A percentile compares a stretch with the other conserved stretches of the same genome.
Conservation (phyloP, 495 filamentous ascomycete species). For the Talaromyces borbonicus region DNA sequence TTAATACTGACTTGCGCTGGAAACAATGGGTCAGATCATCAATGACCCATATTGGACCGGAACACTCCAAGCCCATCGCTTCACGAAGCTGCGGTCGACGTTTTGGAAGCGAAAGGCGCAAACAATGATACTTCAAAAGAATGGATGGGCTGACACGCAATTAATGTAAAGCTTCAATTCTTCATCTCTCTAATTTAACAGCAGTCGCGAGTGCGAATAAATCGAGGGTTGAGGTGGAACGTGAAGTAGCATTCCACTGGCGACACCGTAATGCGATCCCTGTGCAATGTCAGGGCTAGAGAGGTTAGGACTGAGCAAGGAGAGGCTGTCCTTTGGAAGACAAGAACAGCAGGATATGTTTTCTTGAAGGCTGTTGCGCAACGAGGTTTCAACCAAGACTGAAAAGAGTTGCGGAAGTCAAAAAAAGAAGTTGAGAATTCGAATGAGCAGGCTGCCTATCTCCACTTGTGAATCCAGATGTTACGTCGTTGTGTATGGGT, state of each 20-base stretch:
- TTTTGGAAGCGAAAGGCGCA: conserved; percentile 9
- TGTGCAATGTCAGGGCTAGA: too few species aligned
- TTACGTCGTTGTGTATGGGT: too few species aligned
- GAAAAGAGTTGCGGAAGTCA: too few species aligned
- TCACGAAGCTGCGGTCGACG: not conserved
- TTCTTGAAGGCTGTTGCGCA: too few species aligned
- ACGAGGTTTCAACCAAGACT: too few species aligned
- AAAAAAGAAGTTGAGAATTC: too few species aligned
- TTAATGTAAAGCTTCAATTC: not conserved
- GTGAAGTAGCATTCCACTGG: not conserved
- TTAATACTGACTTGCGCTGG: conserved; percentile 63
- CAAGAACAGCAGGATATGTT: too few species aligned
- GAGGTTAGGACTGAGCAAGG: too few species aligned
- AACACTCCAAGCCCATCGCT: conserved; percentile 66
- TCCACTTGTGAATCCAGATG: too few species aligned
- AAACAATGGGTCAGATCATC: conserved; percentile 91
- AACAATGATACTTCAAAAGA: not conserved
- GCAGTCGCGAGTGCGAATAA: not conserved
- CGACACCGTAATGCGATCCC: not conserved
- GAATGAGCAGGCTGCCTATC: too few species aligned
- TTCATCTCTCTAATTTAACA: not conserved
- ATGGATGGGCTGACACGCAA: not conserved
- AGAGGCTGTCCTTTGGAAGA: not conserved
- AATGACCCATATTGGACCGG: conserved; percentile 68
- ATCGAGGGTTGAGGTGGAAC: not conserved